Percentiles rank a stretch among this genome's conserved stretches.
phyloP scores from a whole-genome alignment of 768 basidiomycete genomes.

The Xerocomellus dryophilus region DNA sequence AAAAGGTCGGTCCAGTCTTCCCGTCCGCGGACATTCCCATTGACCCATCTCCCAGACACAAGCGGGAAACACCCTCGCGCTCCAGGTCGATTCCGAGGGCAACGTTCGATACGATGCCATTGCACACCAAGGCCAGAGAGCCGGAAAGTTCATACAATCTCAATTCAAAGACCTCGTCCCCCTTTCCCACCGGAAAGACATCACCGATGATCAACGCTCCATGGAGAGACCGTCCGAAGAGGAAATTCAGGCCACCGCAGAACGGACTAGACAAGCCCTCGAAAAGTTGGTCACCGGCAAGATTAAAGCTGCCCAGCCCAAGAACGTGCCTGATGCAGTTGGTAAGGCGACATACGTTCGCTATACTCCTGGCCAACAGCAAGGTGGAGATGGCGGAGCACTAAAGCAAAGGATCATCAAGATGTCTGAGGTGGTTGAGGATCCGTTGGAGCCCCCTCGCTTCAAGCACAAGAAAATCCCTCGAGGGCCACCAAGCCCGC shows the following conservation, averaged over 20 bases:
- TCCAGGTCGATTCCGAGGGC: slow-evolving; percentile 95
- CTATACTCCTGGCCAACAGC: slow-evolving; percentile 93
- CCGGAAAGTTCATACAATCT: slow-evolving; percentile 84
- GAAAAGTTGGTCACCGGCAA: slow-evolving; percentile 93
- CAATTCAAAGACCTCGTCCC: slow-evolving; percentile 99
- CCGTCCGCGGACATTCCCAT: neutral
- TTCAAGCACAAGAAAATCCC: slow-evolving; percentile 99
- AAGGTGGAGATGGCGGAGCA: slow-evolving; percentile 49
- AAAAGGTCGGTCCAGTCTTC: slow-evolving; percentile 62
- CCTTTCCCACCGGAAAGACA: slow-evolving; percentile 81
- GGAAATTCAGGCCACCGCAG: slow-evolving; percentile 86
- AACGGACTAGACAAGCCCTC: slow-evolving; percentile 85
- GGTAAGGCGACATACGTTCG: slow-evolving; percentile 89
- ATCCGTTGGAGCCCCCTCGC: slow-evolving; percentile 92
- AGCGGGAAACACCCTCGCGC: slow-evolving; percentile 90
- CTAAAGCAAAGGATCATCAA: slow-evolving; percentile 97
- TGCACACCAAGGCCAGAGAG: slow-evolving; percentile 89
- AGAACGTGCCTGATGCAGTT: slow-evolving; percentile 83
- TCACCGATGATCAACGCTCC: slow-evolving; percentile 63
- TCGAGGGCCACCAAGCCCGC: slow-evolving; percentile 92
- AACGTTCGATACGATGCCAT: slow-evolving; percentile 97
- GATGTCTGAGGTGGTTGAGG: slow-evolving; percentile 97
- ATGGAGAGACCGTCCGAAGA: slow-evolving; percentile 97
- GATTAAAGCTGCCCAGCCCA: slow-evolving; percentile 98
- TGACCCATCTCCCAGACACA: slow-evolving; percentile 55